phyloP scores from a whole-genome alignment of 768 basidiomycete species.

The Cubamyces lactineus region DNA sequence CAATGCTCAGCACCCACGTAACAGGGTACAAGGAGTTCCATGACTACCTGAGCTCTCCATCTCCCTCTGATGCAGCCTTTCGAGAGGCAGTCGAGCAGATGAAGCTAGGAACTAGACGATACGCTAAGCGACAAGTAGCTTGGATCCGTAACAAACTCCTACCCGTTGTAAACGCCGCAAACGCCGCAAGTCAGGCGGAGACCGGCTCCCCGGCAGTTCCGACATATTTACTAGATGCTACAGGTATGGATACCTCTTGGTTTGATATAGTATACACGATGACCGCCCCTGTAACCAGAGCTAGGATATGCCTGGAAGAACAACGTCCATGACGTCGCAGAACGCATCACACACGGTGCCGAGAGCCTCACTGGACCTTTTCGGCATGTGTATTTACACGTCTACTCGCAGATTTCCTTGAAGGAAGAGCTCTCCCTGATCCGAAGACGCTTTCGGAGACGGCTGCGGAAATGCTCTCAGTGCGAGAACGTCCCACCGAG shows the following conservation, averaged over 20 bases:
- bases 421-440: constrained; percentile 51
- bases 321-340: constrained; percentile 56
- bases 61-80: constrained; percentile 46
- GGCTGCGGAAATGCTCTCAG: constrained; percentile 55
- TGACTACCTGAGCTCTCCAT: constrained; percentile 54
- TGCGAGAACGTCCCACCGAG: constrained; percentile 50
- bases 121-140: constrained; percentile 87
- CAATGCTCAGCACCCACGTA: neutral
- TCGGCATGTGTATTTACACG: no score
- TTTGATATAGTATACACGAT: neutral
- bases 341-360: constrained; percentile 52
- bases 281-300: constrained; percentile 35
- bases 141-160: constrained; percentile 93
- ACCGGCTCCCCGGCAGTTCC: constrained; percentile 39
- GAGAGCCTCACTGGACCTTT: constrained; percentile 1
- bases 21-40: constrained; percentile 93
- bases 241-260: constrained; percentile 44
- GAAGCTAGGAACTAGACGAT: constrained; percentile 87
- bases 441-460: constrained; percentile 56
- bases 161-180: constrained; percentile 63
- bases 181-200: constrained; percentile 30
- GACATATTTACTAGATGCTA: constrained; percentile 70
- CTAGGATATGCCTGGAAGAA: constrained; percentile 60
- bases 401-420: constrained; percentile 56
- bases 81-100: constrained; percentile 68